Base-by-base conservation (phyloP, 805 yeast species). In the Metahyphopichia silvanorum region DNA sequence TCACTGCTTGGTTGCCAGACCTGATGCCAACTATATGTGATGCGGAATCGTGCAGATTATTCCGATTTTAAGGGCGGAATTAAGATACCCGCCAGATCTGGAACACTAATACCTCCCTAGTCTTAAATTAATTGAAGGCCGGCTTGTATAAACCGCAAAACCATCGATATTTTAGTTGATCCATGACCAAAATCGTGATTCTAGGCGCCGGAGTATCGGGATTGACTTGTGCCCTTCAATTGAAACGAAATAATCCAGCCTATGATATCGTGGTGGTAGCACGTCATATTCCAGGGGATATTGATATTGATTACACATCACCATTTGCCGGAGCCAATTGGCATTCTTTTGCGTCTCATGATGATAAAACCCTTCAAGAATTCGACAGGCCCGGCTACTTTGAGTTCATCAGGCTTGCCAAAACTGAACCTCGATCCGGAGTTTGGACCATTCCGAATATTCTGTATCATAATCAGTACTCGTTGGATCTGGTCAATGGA, bases 311-410 rank as follows among this genome's bases (percentile, higher is more conserved):
- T 7, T 81, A 76, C 47, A 69, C 84, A 3, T 77, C 83, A 0
- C 86, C 86, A 3, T 74, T 66, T 50, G 87, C 86, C 0, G 87
- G 87, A 4, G 88, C 86, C 28, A 76, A 80, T 44, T 81, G 86
- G 85, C 66, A 63, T 29, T 73, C 82, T 9, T 76, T 77, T 55
- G 86, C 84, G 2, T 25, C 44, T 1, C 37, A 39, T 1, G 60
- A 61, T 4, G 76, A 74, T 14, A 43, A 21, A 4, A 47, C 41
- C 6, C 51, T 62, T 14, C 75, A 70, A 36, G 47, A 57, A 10
- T 46, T 61, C 14, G 87, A 81, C 45, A 54, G 55, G 19, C 53
- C 66, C 3, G 76, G 75, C 0, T 82, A 81, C 44, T 42, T 42
- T 17, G 66, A 60, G 38, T 71, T 79, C 25, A 41, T 63, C 37